Percentiles rank a stretch among this genome's conserved stretches.
These are phyloP conservation scores for Cryphonectria japonica DNA, from an alignment of 2,329 filamentous ascomycete species.

Conservation along the genomic window DNA sequence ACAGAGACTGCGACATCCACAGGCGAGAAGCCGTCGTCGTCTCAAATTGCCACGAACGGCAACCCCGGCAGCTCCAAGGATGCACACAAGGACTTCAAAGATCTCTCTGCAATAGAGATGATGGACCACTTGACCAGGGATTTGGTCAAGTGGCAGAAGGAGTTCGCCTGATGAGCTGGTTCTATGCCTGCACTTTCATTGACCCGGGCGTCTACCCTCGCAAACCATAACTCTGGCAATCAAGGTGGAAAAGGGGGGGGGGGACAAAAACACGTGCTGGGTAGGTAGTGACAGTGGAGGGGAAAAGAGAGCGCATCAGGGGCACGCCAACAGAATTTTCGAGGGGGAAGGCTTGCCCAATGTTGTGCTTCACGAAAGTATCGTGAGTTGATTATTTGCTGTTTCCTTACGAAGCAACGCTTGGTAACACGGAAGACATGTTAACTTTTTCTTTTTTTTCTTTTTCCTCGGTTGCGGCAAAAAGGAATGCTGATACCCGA, in stretches of 20 bases:
- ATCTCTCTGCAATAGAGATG: conserved; percentile 82
- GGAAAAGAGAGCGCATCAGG: background rate
- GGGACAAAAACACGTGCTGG: background rate
- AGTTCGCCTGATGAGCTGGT: conserved; percentile 49
- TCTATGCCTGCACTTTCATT: background rate
- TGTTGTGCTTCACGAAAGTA: background rate
- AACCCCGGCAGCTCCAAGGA: conserved; percentile 35
- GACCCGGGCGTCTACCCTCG: background rate
- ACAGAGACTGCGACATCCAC: conserved; percentile 29
- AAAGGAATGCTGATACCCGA: conserved; percentile 18
- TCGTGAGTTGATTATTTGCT: background rate
- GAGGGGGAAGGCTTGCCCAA: background rate
- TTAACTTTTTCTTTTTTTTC: background rate
- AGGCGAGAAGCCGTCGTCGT: conserved; percentile 30
- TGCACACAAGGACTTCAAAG: conserved; percentile 65
- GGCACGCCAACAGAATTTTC: background rate
- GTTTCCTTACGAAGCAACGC: background rate
- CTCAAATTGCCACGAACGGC: conserved; percentile 35
- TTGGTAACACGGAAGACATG: background rate
- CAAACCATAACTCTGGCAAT: background rate
- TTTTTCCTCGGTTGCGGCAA: background rate
- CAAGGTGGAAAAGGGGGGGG: background rate
- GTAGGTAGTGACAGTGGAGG: background rate
- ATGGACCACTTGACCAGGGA: conserved; percentile 84
- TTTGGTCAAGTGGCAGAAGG: conserved; percentile 83